phyloP scores from a whole-genome alignment of 306 rosid species.

The Carpinus fangiana region DNA sequence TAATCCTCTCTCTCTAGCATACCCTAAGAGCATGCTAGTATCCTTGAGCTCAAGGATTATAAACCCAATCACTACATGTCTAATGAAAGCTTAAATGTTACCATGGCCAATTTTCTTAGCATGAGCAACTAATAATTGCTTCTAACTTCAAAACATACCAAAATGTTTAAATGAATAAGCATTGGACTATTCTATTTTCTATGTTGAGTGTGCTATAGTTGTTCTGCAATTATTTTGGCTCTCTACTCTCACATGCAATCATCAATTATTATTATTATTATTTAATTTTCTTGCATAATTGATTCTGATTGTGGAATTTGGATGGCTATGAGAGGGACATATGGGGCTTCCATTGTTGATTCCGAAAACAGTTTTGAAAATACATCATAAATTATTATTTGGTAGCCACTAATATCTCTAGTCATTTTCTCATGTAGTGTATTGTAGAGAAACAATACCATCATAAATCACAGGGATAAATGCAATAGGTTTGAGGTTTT shows the following conservation, averaged over 20 bases:
- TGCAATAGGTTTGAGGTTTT: too few relatives aligned
- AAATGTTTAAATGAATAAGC: too few relatives aligned
- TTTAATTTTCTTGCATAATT: neutral
- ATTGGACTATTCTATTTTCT: too few relatives aligned
- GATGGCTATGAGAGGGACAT: neutral
- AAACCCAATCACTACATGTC: neutral
- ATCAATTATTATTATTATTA: neutral
- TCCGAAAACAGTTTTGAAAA: neutral
- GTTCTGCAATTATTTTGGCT: neutral
- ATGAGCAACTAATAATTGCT: neutral
- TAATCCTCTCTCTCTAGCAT: too few relatives aligned
- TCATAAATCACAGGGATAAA: too few relatives aligned
- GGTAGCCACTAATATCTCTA: too few relatives aligned
- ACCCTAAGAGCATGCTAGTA: too few relatives aligned
- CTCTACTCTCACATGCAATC: neutral
- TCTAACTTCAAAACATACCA: neutral
- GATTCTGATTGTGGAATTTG: neutral
- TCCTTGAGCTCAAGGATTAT: neutral
- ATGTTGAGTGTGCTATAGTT: too few relatives aligned
- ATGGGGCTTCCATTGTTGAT: neutral
- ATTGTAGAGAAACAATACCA: too few relatives aligned
- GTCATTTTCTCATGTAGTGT: too few relatives aligned
- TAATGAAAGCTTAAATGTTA: too few relatives aligned
- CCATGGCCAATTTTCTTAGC: neutral
- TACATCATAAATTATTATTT: neutral